phyloP scores from a whole-genome alignment of 2,329 filamentous ascomycete species.

The Sporothrix humicola region DNA sequence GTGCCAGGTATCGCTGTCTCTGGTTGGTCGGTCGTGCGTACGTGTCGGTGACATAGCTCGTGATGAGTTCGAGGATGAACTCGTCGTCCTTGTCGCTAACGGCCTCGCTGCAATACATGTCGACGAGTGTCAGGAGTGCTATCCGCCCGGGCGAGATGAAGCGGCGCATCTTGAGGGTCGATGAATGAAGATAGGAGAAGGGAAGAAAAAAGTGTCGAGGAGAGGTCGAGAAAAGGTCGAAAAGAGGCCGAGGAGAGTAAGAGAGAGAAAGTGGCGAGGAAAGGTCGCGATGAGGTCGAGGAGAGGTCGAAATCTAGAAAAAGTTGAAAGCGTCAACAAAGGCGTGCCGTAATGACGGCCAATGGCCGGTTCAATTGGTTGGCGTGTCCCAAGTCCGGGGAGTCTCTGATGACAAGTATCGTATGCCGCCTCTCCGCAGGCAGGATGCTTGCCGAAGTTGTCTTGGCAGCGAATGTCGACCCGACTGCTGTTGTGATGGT shows the following conservation, averaged over 20 bases:
- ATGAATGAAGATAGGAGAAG: background rate
- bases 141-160: slow-evolving; percentile 61
- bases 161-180: slow-evolving; percentile 32
- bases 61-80: slow-evolving; percentile 50
- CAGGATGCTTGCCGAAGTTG: no score
- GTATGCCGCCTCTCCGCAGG: background rate
- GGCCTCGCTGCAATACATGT: slow-evolving; percentile 77
- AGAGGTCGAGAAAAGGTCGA: background rate
- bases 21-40: slow-evolving; percentile 43
- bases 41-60: slow-evolving; percentile 55
- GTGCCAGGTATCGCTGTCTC: slow-evolving; percentile 40
- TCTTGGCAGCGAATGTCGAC: background rate
- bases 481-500: background rate
- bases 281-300: background rate
- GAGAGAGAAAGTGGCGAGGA: background rate
- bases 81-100: slow-evolving; percentile 51
- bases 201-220: background rate
- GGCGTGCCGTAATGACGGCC: background rate
- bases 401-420: background rate
- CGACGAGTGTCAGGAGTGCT: slow-evolving; percentile 77
- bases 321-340: slow-evolving; percentile 4
- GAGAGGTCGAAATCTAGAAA: background rate
- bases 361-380: background rate
- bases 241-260: background rate
- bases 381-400: background rate